Evolutionary conservation across 441 rosid genomes (phyloP).

Genomic region (Bocquillonia castaneifolia): DNA sequence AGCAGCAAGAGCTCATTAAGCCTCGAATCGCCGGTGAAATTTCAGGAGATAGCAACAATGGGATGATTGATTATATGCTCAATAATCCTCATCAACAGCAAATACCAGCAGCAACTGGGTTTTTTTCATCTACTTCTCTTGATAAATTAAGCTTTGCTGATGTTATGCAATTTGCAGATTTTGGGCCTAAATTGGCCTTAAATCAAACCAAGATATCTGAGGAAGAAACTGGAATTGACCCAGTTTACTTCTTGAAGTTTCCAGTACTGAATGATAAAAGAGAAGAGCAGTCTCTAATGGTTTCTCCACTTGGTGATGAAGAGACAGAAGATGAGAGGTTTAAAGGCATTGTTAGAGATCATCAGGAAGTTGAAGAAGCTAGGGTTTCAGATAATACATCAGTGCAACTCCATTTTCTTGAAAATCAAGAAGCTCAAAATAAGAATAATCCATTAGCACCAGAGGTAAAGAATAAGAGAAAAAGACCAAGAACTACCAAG

Average conservation of each 20-base stretch:
- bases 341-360: slow-evolving; percentile 24
- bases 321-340: slow-evolving; percentile 22
- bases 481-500: slow-evolving; percentile 64
- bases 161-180: slow-evolving; percentile 87
- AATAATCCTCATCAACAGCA: slow-evolving; percentile 40
- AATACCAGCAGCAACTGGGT: slow-evolving; percentile 37
- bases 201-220: slow-evolving; percentile 51
- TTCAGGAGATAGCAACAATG: slow-evolving; percentile 33
- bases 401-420: slow-evolving; percentile 47
- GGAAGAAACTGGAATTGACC: slow-evolving; percentile 64
- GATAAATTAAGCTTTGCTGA: slow-evolving; percentile 76
- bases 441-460: slow-evolving; percentile 19
- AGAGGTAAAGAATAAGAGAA: slow-evolving; percentile 60
- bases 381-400: slow-evolving; percentile 45
- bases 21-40: slow-evolving; percentile 31
- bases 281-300: slow-evolving; percentile 35
- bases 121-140: slow-evolving; percentile 43
- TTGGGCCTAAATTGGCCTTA: slow-evolving; percentile 61
- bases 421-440: slow-evolving; percentile 32
- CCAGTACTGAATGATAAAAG: slow-evolving; percentile 63
- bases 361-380: slow-evolving; percentile 44
- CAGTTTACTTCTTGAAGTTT: slow-evolving; percentile 76
- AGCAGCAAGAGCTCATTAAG: slow-evolving; percentile 30
- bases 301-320: slow-evolving; percentile 33
- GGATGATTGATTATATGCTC: slow-evolving; percentile 61